Percentiles rank a stretch among this genome's conserved stretches.
These are phyloP conservation scores for Vararia minispora DNA, from an alignment of 768 basidiomycete genomes.

Conservation along the genomic window DNA sequence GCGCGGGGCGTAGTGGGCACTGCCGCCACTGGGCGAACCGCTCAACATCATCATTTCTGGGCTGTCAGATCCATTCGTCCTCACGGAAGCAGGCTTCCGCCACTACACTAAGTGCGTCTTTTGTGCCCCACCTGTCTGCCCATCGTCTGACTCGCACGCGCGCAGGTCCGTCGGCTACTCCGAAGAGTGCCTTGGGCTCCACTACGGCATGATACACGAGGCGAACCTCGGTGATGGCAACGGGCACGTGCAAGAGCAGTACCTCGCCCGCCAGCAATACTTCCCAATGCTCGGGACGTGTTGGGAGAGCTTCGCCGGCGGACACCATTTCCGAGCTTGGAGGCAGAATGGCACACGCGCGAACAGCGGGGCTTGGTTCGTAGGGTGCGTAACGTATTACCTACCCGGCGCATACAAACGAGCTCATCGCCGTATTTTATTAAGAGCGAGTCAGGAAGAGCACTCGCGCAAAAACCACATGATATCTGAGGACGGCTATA, in stretches of 20 bases:
- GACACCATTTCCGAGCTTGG: constrained; percentile 86
- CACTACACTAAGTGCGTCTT: constrained; percentile 50
- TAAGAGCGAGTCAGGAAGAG: constrained; percentile 67
- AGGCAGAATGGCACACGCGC: constrained; percentile 72
- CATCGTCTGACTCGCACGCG: not conserved
- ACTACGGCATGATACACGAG: constrained; percentile 62
- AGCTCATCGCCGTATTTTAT: not conserved
- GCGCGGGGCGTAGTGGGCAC: constrained; percentile 43
- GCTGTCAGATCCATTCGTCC: constrained; percentile 66
- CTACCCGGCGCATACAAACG: not conserved
- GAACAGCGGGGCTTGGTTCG: constrained; percentile 74
- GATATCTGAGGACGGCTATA: constrained; percentile 73
- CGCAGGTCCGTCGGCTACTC: constrained; percentile 71
- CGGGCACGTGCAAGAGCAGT: constrained; percentile 53
- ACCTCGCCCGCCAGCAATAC: constrained; percentile 70
- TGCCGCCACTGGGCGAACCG: constrained; percentile 60
- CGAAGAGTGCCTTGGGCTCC: constrained; percentile 72
- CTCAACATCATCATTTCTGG: constrained; percentile 77
- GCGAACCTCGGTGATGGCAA: constrained; percentile 82
- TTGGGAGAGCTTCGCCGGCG: constrained; percentile 82
- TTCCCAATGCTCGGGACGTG: constrained; percentile 75
- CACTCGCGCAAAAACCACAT: constrained; percentile 57
- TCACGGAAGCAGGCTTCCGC: constrained; percentile 63
- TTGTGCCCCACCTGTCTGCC: not conserved
- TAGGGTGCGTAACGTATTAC: constrained; percentile 42